Conservation (phyloP, 345 rosid species). For the Hypericum androsaemum region DNA sequence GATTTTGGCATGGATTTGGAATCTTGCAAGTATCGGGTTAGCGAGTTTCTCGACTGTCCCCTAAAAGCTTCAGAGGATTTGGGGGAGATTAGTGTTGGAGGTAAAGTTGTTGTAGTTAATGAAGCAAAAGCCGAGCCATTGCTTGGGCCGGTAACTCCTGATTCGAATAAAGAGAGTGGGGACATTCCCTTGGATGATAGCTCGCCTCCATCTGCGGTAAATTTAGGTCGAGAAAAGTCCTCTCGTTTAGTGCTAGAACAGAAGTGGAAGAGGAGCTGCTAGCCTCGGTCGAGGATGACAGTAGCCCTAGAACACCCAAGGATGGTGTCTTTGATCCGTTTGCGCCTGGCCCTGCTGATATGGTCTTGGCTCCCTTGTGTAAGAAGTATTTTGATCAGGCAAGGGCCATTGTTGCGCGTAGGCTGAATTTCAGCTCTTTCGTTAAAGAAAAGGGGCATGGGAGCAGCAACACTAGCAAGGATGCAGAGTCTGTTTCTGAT, state of each 20-base stretch:
- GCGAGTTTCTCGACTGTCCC: slow-evolving; percentile 6
- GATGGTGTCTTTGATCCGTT: slow-evolving; percentile 47
- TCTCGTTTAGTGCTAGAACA: slow-evolving; percentile 11
- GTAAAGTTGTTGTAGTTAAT: too few relatives aligned
- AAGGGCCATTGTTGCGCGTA: slow-evolving; percentile 29
- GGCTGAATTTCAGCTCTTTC: slow-evolving; percentile 26
- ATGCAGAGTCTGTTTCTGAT: slow-evolving; percentile 23
- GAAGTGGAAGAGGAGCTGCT: slow-evolving; percentile 5
- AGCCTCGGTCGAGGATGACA: neutral
- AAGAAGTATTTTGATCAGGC: slow-evolving; percentile 28
- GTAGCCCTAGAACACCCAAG: slow-evolving; percentile 33
- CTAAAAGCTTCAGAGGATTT: slow-evolving; percentile 1
- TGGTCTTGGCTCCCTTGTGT: slow-evolving; percentile 30
- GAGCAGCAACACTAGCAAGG: slow-evolving; percentile 4
- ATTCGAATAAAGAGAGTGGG: slow-evolving; percentile 28
- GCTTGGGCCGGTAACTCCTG: slow-evolving; percentile 34
- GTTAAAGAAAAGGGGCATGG: slow-evolving; percentile 6
- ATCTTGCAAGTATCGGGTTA: neutral
- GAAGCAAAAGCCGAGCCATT: slow-evolving; percentile 11
- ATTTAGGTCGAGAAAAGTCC: slow-evolving; percentile 9
- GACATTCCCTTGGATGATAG: slow-evolving; percentile 21
- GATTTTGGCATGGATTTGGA: slow-evolving; percentile 19
- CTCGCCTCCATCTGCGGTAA: slow-evolving; percentile 24
- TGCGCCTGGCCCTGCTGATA: slow-evolving; percentile 37
- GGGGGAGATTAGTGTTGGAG: slow-evolving; percentile 3